Evolutionary conservation across 2,329 filamentous ascomycete genomes (phyloP).

Genomic region (Chaetothyriales sp.): DNA sequence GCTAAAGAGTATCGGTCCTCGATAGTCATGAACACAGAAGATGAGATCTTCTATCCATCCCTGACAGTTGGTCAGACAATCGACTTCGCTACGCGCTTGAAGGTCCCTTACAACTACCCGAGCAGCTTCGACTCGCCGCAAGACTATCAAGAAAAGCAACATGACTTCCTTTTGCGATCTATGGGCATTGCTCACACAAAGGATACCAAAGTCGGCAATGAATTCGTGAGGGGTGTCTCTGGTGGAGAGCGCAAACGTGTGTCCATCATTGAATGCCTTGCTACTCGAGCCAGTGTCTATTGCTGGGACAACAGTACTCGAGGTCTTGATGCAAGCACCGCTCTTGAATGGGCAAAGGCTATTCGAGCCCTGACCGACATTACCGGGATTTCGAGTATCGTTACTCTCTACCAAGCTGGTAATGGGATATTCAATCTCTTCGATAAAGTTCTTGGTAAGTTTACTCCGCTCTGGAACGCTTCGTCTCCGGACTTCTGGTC

Average conservation of each 20-base stretch:
- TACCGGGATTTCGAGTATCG: constrained; percentile 45
- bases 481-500: constrained; percentile 53
- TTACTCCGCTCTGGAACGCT: constrained; percentile 54
- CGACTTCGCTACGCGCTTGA: constrained; percentile 52
- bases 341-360: constrained; percentile 57
- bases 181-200: constrained; percentile 61
- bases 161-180: constrained; percentile 54
- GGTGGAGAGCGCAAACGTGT: constrained; percentile 68
- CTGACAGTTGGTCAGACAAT: constrained; percentile 62
- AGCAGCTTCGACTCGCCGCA: constrained; percentile 37
- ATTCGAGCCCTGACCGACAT: constrained; percentile 53
- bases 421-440: constrained; percentile 42
- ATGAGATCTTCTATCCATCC: constrained; percentile 65
- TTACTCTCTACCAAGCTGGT: constrained; percentile 59
- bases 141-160: constrained; percentile 48
- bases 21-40: constrained; percentile 61
- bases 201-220: constrained; percentile 61
- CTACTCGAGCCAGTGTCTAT: constrained; percentile 51
- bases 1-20: constrained; percentile 35
- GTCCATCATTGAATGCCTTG: constrained; percentile 37
- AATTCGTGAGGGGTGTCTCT: constrained; percentile 57
- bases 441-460: constrained; percentile 49
- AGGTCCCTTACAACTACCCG: constrained; percentile 22
- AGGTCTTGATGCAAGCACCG: constrained; percentile 60
- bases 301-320: constrained; percentile 67